These are phyloP conservation scores for Cytospora leucostoma DNA, from an alignment of 2,329 filamentous ascomycete species.

Conservation along the genomic window DNA sequence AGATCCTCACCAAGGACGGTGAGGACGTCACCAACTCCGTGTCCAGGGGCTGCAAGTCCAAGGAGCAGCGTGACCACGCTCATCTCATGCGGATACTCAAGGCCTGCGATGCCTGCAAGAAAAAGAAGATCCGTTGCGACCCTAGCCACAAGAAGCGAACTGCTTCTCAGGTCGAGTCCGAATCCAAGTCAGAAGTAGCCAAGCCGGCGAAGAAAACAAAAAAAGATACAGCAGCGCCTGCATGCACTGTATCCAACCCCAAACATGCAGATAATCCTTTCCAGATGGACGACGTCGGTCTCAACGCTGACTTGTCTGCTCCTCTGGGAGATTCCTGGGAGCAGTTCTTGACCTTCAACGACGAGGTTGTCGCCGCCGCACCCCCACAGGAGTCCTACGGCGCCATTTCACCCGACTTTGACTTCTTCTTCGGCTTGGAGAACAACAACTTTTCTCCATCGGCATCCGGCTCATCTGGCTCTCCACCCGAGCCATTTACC, in stretches of 20 bases:
- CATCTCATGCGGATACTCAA: conserved; percentile 68
- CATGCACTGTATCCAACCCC: conserved; percentile 9
- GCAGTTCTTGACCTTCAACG: conserved; percentile 24
- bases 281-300: conserved; percentile 25
- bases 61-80: conserved; percentile 68
- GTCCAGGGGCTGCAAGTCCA: conserved; percentile 64
- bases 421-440: conserved; percentile 24
- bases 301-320: conserved; percentile 7
- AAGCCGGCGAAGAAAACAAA: conserved; percentile 48
- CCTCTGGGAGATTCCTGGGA: conserved; percentile 24
- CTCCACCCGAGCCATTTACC: conserved; percentile 24
- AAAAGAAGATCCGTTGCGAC: conserved; percentile 65
- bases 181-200: conserved; percentile 30
- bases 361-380: conserved; percentile 13
- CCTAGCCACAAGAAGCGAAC: conserved; percentile 58
- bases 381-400: conserved; percentile 21
- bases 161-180: conserved; percentile 38
- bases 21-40: conserved; percentile 63
- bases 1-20: conserved; percentile 66
- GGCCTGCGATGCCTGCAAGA: conserved; percentile 63
- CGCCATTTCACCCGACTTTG: conserved; percentile 25
- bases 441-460: conserved; percentile 17
- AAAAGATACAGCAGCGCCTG: conserved; percentile 29
- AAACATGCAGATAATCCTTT: conserved; percentile 23
- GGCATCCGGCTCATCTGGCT: conserved; percentile 21